Percentiles rank a stretch among this genome's conserved stretches.
Conservation (phyloP, 2,329 filamentous ascomycete genomes). For the Fusarium succisae region DNA sequence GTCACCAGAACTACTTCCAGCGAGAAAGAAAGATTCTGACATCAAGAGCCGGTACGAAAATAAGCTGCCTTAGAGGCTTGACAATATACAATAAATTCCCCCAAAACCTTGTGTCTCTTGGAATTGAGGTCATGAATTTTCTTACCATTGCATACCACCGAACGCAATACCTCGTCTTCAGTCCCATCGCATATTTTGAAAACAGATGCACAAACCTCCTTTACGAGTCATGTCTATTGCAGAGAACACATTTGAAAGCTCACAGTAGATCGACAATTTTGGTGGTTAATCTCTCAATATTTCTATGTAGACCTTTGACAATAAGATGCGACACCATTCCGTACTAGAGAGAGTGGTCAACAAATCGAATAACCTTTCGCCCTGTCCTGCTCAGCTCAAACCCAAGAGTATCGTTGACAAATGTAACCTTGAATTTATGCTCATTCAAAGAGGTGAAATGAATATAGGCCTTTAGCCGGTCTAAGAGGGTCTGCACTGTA, state of each 20-base stretch:
- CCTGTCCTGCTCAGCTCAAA: constrained; percentile 42
- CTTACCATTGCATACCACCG: background rate
- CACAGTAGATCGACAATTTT: accelerated
- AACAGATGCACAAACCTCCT: background rate
- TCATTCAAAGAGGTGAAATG: constrained; percentile 39
- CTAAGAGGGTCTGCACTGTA: constrained; percentile 1
- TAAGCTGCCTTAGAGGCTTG: background rate
- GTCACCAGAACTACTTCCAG: background rate
- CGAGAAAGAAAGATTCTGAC: background rate
- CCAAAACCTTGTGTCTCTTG: background rate
- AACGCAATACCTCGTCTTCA: background rate
- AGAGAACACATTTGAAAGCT: background rate
- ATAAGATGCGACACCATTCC: too few species aligned
- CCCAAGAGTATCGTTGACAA: constrained; percentile 47
- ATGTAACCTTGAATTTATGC: constrained; percentile 45
- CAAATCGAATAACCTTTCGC: constrained; percentile 42
- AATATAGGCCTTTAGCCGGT: background rate
- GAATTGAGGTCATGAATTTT: accelerated
- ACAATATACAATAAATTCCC: accelerated
- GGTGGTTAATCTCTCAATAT: too few species aligned
- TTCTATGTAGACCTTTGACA: too few species aligned
- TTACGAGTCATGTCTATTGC: background rate
- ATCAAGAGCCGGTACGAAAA: accelerated
- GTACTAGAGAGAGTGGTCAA: constrained; percentile 32
- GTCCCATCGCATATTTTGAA: background rate